Evolutionary conservation across 1,284 basidiomycete species (phyloP), one percentile per base, ranked within the genome.

Genomic region (Pseudozyma hubeiensis): DNA sequence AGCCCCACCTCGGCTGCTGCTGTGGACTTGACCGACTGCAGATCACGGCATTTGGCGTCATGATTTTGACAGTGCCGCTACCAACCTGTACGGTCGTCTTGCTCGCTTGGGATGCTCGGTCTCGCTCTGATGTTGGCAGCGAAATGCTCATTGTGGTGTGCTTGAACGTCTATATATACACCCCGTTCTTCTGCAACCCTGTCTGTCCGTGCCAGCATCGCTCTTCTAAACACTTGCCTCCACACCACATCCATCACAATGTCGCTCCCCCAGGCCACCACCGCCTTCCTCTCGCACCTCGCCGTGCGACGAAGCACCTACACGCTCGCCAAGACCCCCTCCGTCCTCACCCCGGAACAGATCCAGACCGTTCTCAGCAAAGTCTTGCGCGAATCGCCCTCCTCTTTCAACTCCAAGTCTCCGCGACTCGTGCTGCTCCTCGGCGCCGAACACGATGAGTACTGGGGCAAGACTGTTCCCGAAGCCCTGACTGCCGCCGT

Each of bases 321-420:
- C 79, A 78, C 80, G 29, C 79, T 87, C 19, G 81, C 81, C 53
- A 82, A 85, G 69, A 80, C 83, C 59, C 81, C 81, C 10, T 48
- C 66, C 13, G 75, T 85, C 35, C 73, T 87, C 52, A 63, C 83
- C 31, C 78, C 86, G 58, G 80, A 79, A 7, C 75, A 85, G 60
- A 75, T 88, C 59, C 68, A 84, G 33, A 80, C 81, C 46, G 68
- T 87, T 47, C 85, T 88, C 76, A 86, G 70, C 70, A 83, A 45
- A 81, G 82, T 49, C 81, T 48, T 88, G 69, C 86, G 86, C 77
- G 81, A 86, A 76, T 80, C 85, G 7, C 87, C 87, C 1, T 79
- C 80, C 11, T 74, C 83, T 16, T 85, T 84, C 85, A 87, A 88
- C 85, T 85, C 85, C 39, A 86, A 87, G 75, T 84, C 85, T 13